These are phyloP conservation scores for Trichosanthes cucumerina DNA, from an alignment of 306 rosid species.

Conservation along the genomic window DNA sequence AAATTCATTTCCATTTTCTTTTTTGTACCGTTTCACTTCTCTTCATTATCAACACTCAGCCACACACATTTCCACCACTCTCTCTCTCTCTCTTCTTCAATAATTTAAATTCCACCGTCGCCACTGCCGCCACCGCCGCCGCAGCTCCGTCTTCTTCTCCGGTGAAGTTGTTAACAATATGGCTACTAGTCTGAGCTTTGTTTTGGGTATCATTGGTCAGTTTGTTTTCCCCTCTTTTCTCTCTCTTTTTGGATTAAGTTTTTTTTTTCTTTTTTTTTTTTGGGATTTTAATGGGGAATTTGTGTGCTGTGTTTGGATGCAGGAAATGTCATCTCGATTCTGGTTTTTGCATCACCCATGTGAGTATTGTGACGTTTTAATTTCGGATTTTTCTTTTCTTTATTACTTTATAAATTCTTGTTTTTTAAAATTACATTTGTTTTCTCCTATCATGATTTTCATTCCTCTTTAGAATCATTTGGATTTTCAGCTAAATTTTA, in stretches of 20 bases:
- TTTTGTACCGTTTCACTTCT: not conserved
- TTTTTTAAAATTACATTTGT: no score
- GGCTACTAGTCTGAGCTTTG: conserved; percentile 4
- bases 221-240: not conserved
- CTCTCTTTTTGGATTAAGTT: not conserved
- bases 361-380: conserved; percentile 10
- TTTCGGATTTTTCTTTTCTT: not conserved
- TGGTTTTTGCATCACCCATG: conserved; percentile 49
- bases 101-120: not conserved
- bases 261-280: not conserved
- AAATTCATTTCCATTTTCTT: not conserved
- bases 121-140: not conserved
- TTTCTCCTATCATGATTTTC: no score
- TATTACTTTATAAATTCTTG: no score
- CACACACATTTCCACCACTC: not conserved
- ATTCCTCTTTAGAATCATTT: no score
- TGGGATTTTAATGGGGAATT: not conserved
- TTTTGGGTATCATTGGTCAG: conserved; percentile 11
- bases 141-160: not conserved
- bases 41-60: not conserved
- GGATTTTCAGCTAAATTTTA: no score
- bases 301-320: not conserved
- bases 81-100: not conserved
- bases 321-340: conserved; percentile 39
- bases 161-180: not conserved